Percentiles rank a stretch among this genome's conserved stretches.
These are phyloP conservation scores for Poa annua DNA, from an alignment of 176 grass and related monocot genomes.

Conservation along the genomic window DNA sequence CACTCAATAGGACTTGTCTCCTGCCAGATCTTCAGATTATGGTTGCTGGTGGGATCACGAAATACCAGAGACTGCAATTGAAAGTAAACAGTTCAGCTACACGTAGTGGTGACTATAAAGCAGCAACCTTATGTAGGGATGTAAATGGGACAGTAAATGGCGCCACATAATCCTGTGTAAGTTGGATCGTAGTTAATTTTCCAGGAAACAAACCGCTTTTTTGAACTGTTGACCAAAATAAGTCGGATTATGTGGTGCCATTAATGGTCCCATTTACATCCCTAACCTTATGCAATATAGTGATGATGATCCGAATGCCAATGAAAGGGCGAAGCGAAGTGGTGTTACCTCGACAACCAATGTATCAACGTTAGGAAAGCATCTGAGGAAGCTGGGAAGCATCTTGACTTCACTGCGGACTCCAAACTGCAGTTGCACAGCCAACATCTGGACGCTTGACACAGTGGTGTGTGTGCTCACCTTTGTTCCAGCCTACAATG, in stretches of 20 bases:
- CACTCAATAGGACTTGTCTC: background rate
- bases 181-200: no score
- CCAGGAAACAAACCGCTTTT: no score
- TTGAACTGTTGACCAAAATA: no score
- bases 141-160: no score
- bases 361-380: constrained; percentile 38
- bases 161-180: no score
- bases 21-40: background rate
- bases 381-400: constrained; percentile 33
- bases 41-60: background rate
- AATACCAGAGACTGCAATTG: background rate
- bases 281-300: background rate
- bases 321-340: background rate
- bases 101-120: background rate
- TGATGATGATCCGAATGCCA: background rate
- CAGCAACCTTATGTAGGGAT: background rate
- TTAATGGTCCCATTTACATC: no score
- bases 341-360: constrained; percentile 29
- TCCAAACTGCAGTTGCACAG: constrained; percentile 15
- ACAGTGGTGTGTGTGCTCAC: background rate
- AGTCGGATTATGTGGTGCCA: no score
- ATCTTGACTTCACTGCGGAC: constrained; percentile 1
- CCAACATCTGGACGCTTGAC: constrained; percentile 28
- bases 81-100: background rate
- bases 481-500: constrained; percentile 18